Conservation (phyloP, 2,329 filamentous ascomycete genomes). For the Teratosphaeriaceae sp. region DNA sequence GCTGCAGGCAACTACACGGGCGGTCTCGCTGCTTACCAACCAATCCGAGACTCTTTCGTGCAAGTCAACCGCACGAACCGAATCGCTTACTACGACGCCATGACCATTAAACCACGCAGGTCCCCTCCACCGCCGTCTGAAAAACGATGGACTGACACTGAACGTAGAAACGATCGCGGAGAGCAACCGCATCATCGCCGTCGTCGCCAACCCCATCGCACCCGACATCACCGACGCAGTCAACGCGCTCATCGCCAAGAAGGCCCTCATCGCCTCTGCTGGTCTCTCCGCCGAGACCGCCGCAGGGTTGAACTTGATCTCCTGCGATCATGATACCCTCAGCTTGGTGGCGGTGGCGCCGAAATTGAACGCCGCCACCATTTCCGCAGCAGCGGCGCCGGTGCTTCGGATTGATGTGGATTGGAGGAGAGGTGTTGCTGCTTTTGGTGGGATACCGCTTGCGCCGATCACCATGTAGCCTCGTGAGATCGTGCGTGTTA, state of each 20-base stretch:
- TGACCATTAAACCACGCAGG: conserved; percentile 17
- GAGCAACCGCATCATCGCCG: conserved; percentile 16
- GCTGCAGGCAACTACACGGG: conserved; percentile 14
- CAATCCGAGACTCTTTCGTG: conserved; percentile 15
- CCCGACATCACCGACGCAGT: conserved; percentile 18
- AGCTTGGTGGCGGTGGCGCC: conserved; percentile 15
- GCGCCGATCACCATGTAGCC: too few relatives aligned
- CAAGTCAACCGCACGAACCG: conserved; percentile 19
- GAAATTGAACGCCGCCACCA: conserved; percentile 14
- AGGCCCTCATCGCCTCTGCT: conserved; percentile 9
- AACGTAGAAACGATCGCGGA: conserved; percentile 12
- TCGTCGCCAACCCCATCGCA: conserved; percentile 16
- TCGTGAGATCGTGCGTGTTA: too few relatives aligned
- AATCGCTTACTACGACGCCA: conserved; percentile 18
- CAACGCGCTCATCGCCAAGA: conserved; percentile 17
- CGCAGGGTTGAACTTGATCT: conserved; percentile 14
- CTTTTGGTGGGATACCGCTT: conserved; percentile 15
- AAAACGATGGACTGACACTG: background rate
- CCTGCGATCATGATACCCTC: conserved; percentile 17
- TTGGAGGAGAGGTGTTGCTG: conserved; percentile 15
- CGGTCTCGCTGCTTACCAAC: conserved; percentile 11
- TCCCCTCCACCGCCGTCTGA: background rate
- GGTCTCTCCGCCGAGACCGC: conserved; percentile 17
- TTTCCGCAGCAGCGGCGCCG: conserved; percentile 13
- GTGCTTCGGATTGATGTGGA: conserved; percentile 16